A percentile compares a stretch with the other conserved stretches of the same genome.
These are phyloP conservation scores for Neofusicoccum cordaticola DNA, from an alignment of 2,329 filamentous ascomycete species.

Conservation along the genomic window DNA sequence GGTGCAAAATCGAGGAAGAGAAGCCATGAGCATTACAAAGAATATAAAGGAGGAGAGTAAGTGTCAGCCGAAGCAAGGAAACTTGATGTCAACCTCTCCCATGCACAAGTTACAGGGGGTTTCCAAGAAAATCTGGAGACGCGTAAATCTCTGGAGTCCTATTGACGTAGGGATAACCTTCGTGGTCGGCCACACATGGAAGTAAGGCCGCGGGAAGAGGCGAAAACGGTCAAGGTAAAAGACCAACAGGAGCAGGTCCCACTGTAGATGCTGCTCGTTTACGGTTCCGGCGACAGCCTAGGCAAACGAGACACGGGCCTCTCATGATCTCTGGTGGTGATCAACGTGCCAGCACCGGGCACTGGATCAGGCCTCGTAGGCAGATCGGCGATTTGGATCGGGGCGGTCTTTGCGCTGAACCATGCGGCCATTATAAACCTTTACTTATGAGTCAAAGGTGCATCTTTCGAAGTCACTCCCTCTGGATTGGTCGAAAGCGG, in stretches of 20 bases:
- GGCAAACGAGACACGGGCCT: not conserved
- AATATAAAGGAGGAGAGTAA: not conserved
- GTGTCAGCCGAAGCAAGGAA: not conserved
- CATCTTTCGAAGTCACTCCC: too few species aligned
- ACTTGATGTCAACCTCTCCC: not conserved
- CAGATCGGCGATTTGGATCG: not conserved
- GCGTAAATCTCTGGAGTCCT: not conserved
- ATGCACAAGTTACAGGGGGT: not conserved
- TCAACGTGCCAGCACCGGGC: not conserved
- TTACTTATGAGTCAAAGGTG: not conserved
- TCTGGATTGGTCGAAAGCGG: not conserved
- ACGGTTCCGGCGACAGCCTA: too few species aligned
- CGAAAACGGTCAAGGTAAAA: not conserved
- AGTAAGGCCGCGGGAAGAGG: not conserved
- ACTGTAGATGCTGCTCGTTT: not conserved
- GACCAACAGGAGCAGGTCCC: not conserved
- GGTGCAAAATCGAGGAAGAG: too few species aligned
- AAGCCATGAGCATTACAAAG: not conserved
- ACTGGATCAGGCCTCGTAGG: not conserved
- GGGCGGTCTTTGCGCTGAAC: not conserved
- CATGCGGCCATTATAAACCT: too few species aligned
- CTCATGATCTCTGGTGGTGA: not conserved
- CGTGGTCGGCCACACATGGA: not conserved
- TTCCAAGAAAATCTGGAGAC: not conserved
- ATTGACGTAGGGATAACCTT: conserved; percentile 1